Evolutionary conservation across 257 asterid species (phyloP).

Genomic region (Oldenlandia corymbosa): DNA sequence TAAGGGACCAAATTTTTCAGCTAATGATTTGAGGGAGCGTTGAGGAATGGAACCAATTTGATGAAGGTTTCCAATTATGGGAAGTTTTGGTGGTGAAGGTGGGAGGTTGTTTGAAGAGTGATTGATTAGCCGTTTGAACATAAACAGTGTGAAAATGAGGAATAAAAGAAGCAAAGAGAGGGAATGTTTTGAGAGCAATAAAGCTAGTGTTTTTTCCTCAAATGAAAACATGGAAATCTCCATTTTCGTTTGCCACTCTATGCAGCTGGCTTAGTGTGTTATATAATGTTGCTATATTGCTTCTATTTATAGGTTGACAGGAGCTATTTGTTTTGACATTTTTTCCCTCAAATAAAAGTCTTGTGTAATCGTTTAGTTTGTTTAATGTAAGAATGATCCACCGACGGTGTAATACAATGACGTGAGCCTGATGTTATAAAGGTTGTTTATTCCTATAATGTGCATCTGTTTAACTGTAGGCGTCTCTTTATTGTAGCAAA

Average conservation of each 20-base stretch:
- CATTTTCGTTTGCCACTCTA: not conserved
- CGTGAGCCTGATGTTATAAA: too few species aligned
- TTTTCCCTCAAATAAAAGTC: too few species aligned
- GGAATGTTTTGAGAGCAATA: not conserved
- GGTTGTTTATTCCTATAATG: too few species aligned
- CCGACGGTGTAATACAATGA: too few species aligned
- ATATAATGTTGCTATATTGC: too few species aligned
- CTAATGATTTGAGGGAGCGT: conserved; percentile 15
- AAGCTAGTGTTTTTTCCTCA: not conserved
- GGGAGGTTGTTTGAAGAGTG: conserved; percentile 2
- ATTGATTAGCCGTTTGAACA: not conserved
- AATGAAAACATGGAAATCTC: not conserved
- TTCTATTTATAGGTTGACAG: too few species aligned
- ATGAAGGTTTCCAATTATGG: conserved; percentile 36
- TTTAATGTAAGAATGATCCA: too few species aligned
- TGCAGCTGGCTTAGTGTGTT: too few species aligned
- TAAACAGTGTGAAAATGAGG: not conserved
- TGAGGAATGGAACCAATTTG: conserved; percentile 23
- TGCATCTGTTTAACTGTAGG: too few species aligned
- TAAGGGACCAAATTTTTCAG: conserved; percentile 23
- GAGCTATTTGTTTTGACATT: too few species aligned
- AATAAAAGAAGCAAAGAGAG: not conserved
- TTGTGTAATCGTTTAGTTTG: too few species aligned
- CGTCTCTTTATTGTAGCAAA: too few species aligned
- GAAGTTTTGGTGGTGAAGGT: conserved; percentile 36